Evolutionary conservation across 768 basidiomycete genomes (phyloP), one percentile per base, ranked within the genome.

Genomic region (Boletus fagicola): DNA sequence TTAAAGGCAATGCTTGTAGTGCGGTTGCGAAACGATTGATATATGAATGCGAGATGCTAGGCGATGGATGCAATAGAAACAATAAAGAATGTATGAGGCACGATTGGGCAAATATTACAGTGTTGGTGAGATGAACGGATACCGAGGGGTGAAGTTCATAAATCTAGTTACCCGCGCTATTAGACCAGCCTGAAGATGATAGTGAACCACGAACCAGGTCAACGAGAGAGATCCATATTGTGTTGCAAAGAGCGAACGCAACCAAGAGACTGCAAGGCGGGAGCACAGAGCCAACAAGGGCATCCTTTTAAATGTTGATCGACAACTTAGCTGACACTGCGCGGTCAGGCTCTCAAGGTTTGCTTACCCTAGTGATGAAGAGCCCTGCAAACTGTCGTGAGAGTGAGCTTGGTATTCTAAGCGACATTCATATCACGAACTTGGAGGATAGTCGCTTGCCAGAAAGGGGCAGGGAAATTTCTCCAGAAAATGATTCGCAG

Each of bases 391-490:
- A 64, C 72, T 77, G 51, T 31, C 20, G 22, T 26, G 26, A 30
- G 49, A 11, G 35, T 63, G 18, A 65, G 59, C 39, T 40, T 53
- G 7, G 20, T 22, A 38, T 40, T 24, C 20, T 16, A 52, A 36
- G 24, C 5, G 16, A 45, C n/a, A 36, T 18, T n/a, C 2, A 40
- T 43, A 47, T 51, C 26, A 64, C 65, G 43, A 62, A 77, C 77
- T 62, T 76, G 75, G 11, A 77, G 65, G 30, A 69, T 39, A 20
- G 62, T 54, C 38, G 66, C 66, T 46, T 77, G 69, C 68, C 69
- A 77, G 40, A 69, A 63, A 8, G 60, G 28, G 15, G 62, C 51
- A 36, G 67, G 53, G 46, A 69, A 58, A 9, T 49, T 50, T 53
- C 64, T 62, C 43, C 62, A 65, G 2, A 59, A 53, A 40, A 71